Evolutionary conservation across 306 rosid genomes (phyloP).

Genomic region (Pueraria montana): DNA sequence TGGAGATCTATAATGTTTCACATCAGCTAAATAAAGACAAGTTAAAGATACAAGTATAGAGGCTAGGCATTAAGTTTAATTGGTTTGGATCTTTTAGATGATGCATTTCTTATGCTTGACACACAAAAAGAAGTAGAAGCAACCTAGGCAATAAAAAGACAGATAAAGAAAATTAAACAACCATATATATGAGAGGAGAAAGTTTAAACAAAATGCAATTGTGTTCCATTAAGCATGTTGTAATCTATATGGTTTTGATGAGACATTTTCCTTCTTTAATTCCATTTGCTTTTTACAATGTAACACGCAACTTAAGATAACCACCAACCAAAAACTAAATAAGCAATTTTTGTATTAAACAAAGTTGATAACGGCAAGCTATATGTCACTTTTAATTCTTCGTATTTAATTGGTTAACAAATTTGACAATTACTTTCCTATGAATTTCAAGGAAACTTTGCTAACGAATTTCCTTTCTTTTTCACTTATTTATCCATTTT

Average conservation of each 20-base stretch:
- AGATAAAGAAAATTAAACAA: background rate
- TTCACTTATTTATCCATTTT: background rate
- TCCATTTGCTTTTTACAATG: constrained; percentile 12
- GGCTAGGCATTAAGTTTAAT: no score
- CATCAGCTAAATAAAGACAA: background rate
- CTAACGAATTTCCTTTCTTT: background rate
- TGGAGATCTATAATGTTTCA: no score
- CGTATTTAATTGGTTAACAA: constrained; percentile 2
- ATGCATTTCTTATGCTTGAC: background rate
- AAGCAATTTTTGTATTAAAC: constrained; percentile 4
- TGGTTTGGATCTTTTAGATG: no score
- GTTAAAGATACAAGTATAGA: no score
- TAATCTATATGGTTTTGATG: background rate
- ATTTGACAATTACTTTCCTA: background rate
- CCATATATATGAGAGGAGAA: background rate
- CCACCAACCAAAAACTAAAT: background rate
- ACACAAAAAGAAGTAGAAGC: background rate
- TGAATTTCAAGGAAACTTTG: constrained; percentile 4
- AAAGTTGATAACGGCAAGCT: constrained; percentile 42
- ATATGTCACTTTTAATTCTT: background rate
- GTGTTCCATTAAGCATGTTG: background rate
- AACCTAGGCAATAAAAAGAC: background rate
- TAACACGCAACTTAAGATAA: constrained; percentile 36
- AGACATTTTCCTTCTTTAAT: constrained; percentile 17
- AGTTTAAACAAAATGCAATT: background rate